Base-by-base conservation (phyloP, 306 rosid species). In the Lathyrus sativus region DNA sequence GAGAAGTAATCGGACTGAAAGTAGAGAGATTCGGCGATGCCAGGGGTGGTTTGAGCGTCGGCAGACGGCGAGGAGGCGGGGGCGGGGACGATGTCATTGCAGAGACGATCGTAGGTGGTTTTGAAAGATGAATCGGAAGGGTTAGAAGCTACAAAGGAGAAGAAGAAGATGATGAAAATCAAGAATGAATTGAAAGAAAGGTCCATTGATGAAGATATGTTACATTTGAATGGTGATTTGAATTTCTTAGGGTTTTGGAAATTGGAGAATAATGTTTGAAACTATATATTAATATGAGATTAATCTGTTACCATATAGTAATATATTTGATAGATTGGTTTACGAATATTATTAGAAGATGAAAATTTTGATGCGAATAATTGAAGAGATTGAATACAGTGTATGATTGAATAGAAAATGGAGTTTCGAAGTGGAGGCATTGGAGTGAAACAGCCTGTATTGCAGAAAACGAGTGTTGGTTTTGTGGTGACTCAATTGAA, bases 51-150 rank as follows among this genome's bases (percentile, higher is more conserved):
- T 28, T 18, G 51, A 9, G 58, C 65, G 12, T 77, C 14, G 44
- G 3, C 0, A 6, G 2, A 65, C 2, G 44, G 1, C 6, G 7
- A 31, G 1, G 35, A 4, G 0, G 70, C 22, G 2, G 86, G 71
- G 33, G 70, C 42, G n/a, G 95, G 85, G 44, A 89, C 85, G 59
- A 84, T 39, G 51, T 71, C 37, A 53, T 66, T 68, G 87, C 96
- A 92, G 81, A 79, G 74, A 26, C 71, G 82, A 33, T 26, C 9
- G 70, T 92, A 92, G 0, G 61, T 29, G 39, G 73, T 14, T 29
- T 78, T 72, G 17, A 67, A 59, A 10, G 50, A 39, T 0, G 69
- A 22, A 73, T 68, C 60, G 4, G 41, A 33, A 29, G 68, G 49
- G 4, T 73, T 3, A 4, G 54, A 33, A 17, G 74, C 17, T 14